A percentile compares a stretch with the other conserved stretches of the same genome.
Conservation (phyloP, 2,329 filamentous ascomycete species). For the Aaosphaeria pasadenensis region DNA sequence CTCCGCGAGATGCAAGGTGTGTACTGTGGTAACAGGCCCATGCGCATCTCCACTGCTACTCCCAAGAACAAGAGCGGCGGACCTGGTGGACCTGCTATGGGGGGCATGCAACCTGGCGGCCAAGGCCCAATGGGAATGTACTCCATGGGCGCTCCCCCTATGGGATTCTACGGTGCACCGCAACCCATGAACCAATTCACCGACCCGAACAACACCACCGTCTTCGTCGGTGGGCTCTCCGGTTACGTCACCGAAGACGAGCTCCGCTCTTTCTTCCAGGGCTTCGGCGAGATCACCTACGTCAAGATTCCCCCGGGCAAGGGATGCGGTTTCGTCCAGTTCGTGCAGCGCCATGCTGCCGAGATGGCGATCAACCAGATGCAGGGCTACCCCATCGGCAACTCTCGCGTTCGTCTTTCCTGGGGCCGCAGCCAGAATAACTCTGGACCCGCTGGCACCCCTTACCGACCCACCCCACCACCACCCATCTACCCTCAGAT, state of each 20-base stretch:
- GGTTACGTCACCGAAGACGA: slow-evolving; percentile 99
- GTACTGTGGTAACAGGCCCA: slow-evolving; percentile 96
- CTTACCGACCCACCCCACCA: slow-evolving; percentile 89
- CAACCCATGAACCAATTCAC: slow-evolving; percentile 99
- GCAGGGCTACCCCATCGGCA: slow-evolving; percentile 99
- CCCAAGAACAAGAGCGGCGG: slow-evolving; percentile 80
- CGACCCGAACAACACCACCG: slow-evolving; percentile 98
- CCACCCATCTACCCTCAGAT: slow-evolving; percentile 72
- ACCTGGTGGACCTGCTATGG: slow-evolving; percentile 52
- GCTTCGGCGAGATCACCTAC: slow-evolving; percentile 98
- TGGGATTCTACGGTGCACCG: slow-evolving; percentile 63
- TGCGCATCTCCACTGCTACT: slow-evolving; percentile 97
- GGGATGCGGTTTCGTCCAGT: slow-evolving; percentile 98
- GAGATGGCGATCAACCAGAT: slow-evolving; percentile 99
- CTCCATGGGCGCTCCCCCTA: slow-evolving; percentile 66
- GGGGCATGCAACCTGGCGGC: slow-evolving; percentile 49
- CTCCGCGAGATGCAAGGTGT: slow-evolving; percentile 98
- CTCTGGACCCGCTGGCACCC: slow-evolving; percentile 91
- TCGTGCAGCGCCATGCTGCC: slow-evolving; percentile 95
- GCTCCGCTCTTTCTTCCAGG: slow-evolving; percentile 99
- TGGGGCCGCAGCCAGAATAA: slow-evolving; percentile 99
- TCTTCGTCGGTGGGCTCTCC: slow-evolving; percentile 94
- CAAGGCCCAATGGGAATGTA: slow-evolving; percentile 60
- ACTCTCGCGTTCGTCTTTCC: slow-evolving; percentile 93
- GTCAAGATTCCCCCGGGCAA: slow-evolving; percentile 99